phyloP scores from a whole-genome alignment of 441 rosid species.

The Brassica balearica region DNA sequence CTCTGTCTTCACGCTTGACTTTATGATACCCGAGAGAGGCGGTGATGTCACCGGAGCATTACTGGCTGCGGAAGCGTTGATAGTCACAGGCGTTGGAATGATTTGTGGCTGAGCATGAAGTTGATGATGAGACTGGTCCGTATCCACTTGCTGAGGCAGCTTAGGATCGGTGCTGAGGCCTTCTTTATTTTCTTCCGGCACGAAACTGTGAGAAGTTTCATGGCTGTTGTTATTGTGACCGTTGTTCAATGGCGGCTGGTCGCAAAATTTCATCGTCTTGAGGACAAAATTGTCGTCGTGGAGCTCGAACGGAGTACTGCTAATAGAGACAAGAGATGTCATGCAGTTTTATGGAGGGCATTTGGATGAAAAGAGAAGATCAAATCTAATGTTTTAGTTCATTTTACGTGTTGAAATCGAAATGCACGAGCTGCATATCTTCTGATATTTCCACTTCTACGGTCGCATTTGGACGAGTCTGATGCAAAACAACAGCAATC shows the following conservation, averaged over 20 bases:
- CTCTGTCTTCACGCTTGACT: slow-evolving; percentile 61
- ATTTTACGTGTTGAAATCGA: slow-evolving; percentile 89
- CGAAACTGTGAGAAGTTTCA: slow-evolving; percentile 36
- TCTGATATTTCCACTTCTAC: slow-evolving; percentile 99
- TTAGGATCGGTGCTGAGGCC: slow-evolving; percentile 60
- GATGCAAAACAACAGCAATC: slow-evolving; percentile 15
- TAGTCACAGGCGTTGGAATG: slow-evolving; percentile 47
- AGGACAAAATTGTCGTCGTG: slow-evolving; percentile 96
- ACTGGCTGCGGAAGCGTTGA: slow-evolving; percentile 23
- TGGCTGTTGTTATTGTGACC: slow-evolving; percentile 45
- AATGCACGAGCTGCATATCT: slow-evolving; percentile 99
- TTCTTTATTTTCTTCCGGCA: slow-evolving; percentile 53
- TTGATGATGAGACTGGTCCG: slow-evolving; percentile 36
- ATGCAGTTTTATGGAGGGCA: not conserved
- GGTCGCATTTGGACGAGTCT: slow-evolving; percentile 99
- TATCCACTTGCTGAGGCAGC: slow-evolving; percentile 38
- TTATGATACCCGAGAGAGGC: slow-evolving; percentile 53
- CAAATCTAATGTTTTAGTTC: not conserved
- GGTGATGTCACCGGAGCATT: slow-evolving; percentile 53
- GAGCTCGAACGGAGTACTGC: slow-evolving; percentile 98
- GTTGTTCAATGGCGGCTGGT: slow-evolving; percentile 52
- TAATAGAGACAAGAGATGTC: slow-evolving; percentile 22
- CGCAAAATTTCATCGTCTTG: slow-evolving; percentile 88
- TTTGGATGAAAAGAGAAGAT: not conserved
- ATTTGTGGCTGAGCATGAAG: slow-evolving; percentile 28